Evolutionary conservation across 1,284 basidiomycete species (phyloP).

Genomic region (Cryptococcus sp.): DNA sequence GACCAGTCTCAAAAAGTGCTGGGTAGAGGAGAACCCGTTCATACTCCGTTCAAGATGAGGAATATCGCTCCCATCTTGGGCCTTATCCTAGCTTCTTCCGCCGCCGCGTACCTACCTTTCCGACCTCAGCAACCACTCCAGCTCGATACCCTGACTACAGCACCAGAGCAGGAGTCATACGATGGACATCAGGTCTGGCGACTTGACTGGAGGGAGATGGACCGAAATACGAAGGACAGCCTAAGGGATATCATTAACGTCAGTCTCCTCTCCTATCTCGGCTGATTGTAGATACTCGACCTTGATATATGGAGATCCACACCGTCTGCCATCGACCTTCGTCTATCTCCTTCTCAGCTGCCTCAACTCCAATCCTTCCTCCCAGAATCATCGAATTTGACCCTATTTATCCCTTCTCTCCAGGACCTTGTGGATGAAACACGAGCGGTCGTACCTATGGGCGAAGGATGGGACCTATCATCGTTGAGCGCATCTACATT

Average conservation of each 20-base stretch:
- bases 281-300: conserved; percentile 25
- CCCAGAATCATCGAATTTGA: conserved; percentile 4
- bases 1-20: too few species aligned
- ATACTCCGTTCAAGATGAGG: background rate
- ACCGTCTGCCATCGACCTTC: conserved; percentile 27
- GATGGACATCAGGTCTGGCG: conserved; percentile 34
- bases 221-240: conserved; percentile 5
- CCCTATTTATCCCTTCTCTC: conserved; percentile 30
- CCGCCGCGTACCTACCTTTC: background rate
- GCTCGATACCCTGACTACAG: background rate
- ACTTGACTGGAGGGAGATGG: conserved; percentile 16
- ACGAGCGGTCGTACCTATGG: background rate
- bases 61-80: conserved; percentile 2
- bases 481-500: conserved; percentile 32
- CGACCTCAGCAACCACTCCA: background rate
- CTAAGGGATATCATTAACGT: conserved; percentile 23
- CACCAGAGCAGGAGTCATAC: conserved; percentile 14
- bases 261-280: conserved; percentile 1
- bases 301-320: conserved; percentile 45
- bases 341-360: conserved; percentile 14
- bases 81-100: background rate
- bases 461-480: conserved; percentile 14
- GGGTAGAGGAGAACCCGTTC: too few species aligned
- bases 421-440: conserved; percentile 29
- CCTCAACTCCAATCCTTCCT: conserved; percentile 7